Evolutionary conservation across 169 alveolate species (phyloP), one percentile per base, ranked within the genome.

Genomic region (Plasmodium blacklocki): DNA sequence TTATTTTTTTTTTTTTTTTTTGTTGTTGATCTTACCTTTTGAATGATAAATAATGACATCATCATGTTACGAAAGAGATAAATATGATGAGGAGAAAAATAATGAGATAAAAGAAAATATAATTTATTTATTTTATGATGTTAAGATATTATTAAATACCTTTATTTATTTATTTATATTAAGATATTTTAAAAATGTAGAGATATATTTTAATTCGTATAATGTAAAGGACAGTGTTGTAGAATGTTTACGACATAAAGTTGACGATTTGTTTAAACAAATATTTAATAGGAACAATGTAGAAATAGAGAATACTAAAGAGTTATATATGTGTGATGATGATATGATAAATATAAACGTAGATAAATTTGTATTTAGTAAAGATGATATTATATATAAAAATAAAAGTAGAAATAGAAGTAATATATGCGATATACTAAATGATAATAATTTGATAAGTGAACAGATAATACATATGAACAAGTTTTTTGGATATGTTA

Each of bases 121-220:
- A 47, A 78, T 63, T 11, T 23, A 59, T 54, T n/a, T 15, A 23
- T 60, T 78, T 78, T 78, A 58, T 9, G 71, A 78, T 11, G 71
- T 67, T 62, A 32, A 47, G 1, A 45, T 67, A 19, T 23, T 66
- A 26, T 58, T 80, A 72, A 68, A 62, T 67, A 50, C 90, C 32
- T 80, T 52, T 47, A 32, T 80, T 67, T 67, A 67, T 49, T 15
- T 23, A 6, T 80, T 67, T 29, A 67, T 80, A 49, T 4, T 80
- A 49, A 15, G 26, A n/a, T 26, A 67, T 80, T 80, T 80, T 80
- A 12, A 45, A 23, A 9, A 43, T 14, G 19, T 80, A 23, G 52
- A 80, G 11, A 19, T 80, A 3, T 15, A 9, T 11, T 14, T 80
- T n/a, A 80, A 80, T 60, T 18, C 78, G 11, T 14, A 71, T 2